A percentile compares a stretch with the other conserved stretches of the same genome.
These are phyloP conservation scores for Stipa capillata DNA, from an alignment of 176 grass and related monocot species.

Conservation along the genomic window DNA sequence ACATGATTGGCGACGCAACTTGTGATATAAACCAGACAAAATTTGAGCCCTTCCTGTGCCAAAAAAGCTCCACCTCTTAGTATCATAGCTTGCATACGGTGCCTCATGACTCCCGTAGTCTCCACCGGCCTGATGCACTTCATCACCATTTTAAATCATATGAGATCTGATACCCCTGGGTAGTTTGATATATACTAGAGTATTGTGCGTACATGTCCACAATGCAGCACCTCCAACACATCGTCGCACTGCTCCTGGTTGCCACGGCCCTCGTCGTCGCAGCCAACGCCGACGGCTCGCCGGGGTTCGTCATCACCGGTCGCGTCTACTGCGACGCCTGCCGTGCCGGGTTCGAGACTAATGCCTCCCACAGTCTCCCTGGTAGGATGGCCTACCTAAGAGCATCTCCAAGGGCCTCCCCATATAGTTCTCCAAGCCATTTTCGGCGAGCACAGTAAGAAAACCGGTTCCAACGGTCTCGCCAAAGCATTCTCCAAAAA, in stretches of 20 bases:
- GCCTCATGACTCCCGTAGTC: background rate
- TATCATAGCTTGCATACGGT: background rate
- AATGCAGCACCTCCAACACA: background rate
- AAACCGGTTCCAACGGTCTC: too few relatives aligned
- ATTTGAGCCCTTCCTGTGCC: background rate
- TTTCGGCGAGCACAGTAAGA: too few relatives aligned
- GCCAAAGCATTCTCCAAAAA: too few relatives aligned
- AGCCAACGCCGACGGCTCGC: background rate
- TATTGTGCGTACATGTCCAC: background rate
- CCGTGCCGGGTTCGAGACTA: constrained; percentile 58
- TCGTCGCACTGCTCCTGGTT: background rate
- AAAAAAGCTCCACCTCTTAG: background rate
- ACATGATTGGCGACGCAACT: background rate
- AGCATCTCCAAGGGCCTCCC: too few relatives aligned
- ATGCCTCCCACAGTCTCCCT: constrained; percentile 22
- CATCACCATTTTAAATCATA: background rate
- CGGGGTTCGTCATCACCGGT: constrained; percentile 26
- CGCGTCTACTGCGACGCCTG: constrained; percentile 61
- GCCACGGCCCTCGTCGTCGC: background rate
- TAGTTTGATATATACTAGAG: too few relatives aligned
- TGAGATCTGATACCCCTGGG: background rate
- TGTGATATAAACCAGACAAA: too few relatives aligned
- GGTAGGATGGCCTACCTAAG: too few relatives aligned
- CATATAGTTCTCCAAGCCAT: too few relatives aligned
- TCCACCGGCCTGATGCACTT: background rate